Percentiles rank a stretch among this genome's conserved stretches.
Evolutionary conservation across 495 filamentous ascomycete species (phyloP).

Genomic region (Ramalina peruviana): DNA sequence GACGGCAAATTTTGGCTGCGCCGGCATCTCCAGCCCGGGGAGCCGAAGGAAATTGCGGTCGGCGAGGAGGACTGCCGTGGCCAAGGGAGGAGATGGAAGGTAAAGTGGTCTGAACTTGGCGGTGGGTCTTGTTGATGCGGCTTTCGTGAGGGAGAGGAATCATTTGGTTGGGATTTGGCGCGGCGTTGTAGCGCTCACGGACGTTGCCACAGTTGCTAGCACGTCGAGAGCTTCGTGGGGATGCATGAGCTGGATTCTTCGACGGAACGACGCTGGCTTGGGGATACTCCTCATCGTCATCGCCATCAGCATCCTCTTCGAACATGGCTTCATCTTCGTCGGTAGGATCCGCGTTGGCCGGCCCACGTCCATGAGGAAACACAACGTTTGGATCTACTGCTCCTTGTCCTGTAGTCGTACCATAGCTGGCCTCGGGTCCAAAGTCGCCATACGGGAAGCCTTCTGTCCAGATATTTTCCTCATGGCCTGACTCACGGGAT

Average conservation of each 20-base stretch:
- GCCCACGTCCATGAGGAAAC: not conserved
- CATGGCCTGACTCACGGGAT: not conserved
- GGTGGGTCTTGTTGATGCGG: constrained; percentile 2
- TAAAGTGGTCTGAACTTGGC: not conserved
- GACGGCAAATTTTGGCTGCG: constrained; percentile 4
- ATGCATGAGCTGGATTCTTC: not conserved
- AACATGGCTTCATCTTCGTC: constrained; percentile 9
- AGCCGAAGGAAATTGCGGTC: not conserved
- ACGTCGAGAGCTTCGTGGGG: not conserved
- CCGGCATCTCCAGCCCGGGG: not conserved
- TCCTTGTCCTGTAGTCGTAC: not conserved
- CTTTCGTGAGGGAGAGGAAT: not conserved
- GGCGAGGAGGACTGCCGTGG: not conserved
- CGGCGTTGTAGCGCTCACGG: constrained; percentile 4
- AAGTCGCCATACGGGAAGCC: not conserved
- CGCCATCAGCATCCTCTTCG: constrained; percentile 9
- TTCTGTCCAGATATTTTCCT: not conserved
- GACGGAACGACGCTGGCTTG: not conserved
- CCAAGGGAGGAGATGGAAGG: not conserved
- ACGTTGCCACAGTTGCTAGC: not conserved
- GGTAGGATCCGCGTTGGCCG: not conserved
- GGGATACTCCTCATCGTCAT: constrained; percentile 10
- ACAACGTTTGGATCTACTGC: not conserved
- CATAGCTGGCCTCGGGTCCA: not conserved
- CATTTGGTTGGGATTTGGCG: not conserved